Base-by-base conservation (phyloP, 768 basidiomycete species). In the Leucocoprinus birnbaumii region DNA sequence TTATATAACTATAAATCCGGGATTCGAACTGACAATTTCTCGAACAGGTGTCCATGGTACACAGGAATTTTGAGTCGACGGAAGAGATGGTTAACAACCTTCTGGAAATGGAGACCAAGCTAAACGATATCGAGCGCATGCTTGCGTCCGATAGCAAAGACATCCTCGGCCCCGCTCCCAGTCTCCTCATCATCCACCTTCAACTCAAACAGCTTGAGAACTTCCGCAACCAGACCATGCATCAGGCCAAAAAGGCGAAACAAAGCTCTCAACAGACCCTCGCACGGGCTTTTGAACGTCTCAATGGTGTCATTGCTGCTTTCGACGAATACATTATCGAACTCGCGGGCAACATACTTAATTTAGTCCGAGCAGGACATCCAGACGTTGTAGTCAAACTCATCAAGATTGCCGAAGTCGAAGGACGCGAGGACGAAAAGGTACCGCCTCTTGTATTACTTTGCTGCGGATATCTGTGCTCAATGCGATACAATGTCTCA, bases 81-180 rank as follows among this genome's bases (percentile, higher is more conserved):
- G 91, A 95, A 66, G 94, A 96, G 61, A 95, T 97, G 86, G 89
- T 98, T 60, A 86, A 87, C 61, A 96, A 95, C 64, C 80, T 98
- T 40, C 76, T 92, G n/a, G 89, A 91, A 49, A 97, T 98, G 91
- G 86, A 88, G 60, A 77, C 85, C 21, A 88, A 89, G 65, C 82
- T 98, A 14, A 85, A 89, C 61, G 71, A 82, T 58, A 76, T 98
- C 43, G 86, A 93, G 62, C 78, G 79, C 25, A 83, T 95, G 78
- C 82, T 99, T 31, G 81, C 79, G 26, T 72, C 76, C 2, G 94
- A 95, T 66, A 82, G 82, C 51, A 71, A 80, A 53, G 84, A 93
- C 62, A 86, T 92, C n/a, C 71, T 88, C 40, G 94, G 94, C 1
- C 88, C 94, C 16, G 88, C 93, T 3, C 86, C 86, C 3, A 93